Evolutionary conservation across 441 rosid genomes (phyloP).

Genomic region (Aquilaria agallochum): DNA sequence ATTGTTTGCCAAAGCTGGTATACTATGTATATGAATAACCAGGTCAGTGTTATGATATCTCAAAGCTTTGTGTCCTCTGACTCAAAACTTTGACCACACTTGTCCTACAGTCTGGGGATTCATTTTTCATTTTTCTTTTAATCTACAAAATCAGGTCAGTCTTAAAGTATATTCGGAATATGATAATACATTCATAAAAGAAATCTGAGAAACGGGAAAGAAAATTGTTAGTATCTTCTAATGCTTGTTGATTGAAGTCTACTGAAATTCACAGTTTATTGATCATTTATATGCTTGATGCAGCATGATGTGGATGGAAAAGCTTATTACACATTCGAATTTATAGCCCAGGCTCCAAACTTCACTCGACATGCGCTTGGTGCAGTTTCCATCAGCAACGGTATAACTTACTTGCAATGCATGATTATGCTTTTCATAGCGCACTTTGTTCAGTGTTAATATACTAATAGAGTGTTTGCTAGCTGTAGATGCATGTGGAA

Average conservation of each 20-base stretch:
- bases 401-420: constrained; percentile 23
- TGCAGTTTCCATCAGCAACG: constrained; percentile 62
- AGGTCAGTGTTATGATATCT: not conserved
- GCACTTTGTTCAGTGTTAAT: not conserved
- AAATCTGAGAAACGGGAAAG: not conserved
- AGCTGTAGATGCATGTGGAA: not conserved
- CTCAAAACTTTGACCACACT: too few species aligned
- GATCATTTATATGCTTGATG: constrained; percentile 15
- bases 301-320: constrained; percentile 81
- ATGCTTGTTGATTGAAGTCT: too few species aligned
- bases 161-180: too few species aligned
- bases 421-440: constrained; percentile 1
- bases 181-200: too few species aligned
- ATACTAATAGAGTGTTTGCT: not conserved
- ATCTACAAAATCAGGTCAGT: too few species aligned
- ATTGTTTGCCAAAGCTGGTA: constrained; percentile 1
- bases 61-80: not conserved
- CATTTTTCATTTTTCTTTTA: too few species aligned
- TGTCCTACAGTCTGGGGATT: too few species aligned
- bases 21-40: too few species aligned
- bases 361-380: constrained; percentile 85
- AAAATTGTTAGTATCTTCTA: not conserved
- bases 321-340: constrained; percentile 76
- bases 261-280: constrained; percentile 1
- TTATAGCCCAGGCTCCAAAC: constrained; percentile 77